phyloP scores from a whole-genome alignment of 352 stramenopile species.

The Pythium brachiatum region DNA sequence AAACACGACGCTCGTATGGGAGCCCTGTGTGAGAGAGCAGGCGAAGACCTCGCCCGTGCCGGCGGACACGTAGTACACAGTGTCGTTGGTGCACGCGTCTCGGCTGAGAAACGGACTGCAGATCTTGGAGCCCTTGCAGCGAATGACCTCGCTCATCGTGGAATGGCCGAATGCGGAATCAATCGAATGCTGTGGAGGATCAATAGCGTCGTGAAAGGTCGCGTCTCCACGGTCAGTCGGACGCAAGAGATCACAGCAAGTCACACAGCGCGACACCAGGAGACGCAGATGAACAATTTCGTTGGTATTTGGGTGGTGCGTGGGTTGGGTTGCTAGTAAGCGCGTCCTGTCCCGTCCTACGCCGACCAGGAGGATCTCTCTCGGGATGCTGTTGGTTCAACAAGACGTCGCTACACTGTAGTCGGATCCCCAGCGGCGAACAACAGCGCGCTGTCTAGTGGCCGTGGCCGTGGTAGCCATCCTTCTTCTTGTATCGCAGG shows the following conservation, averaged over 20 bases:
- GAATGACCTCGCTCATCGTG: slow-evolving; percentile 31
- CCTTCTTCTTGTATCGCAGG: slow-evolving; percentile 88
- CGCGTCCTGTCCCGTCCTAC: not conserved
- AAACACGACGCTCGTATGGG: slow-evolving; percentile 53
- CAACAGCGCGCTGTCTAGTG: slow-evolving; percentile 12
- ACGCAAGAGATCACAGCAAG: too few relatives aligned
- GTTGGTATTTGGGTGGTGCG: slow-evolving; percentile 4
- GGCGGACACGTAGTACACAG: slow-evolving; percentile 73
- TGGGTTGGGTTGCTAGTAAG: not conserved
- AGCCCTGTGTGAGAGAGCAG: slow-evolving; percentile 26
- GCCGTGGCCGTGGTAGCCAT: slow-evolving; percentile 62
- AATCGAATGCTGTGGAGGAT: not conserved
- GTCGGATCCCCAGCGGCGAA: too few relatives aligned
- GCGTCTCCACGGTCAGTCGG: not conserved
- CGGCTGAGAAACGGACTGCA: slow-evolving; percentile 63
- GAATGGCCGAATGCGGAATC: not conserved
- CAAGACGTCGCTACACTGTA: not conserved
- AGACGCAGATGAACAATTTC: slow-evolving; percentile 1
- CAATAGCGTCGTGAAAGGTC: slow-evolving; percentile 17
- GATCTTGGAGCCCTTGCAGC: slow-evolving; percentile 65
- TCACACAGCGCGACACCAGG: not conserved
- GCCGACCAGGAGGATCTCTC: not conserved
- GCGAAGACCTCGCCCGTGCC: slow-evolving; percentile 66
- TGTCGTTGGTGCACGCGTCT: slow-evolving; percentile 21
- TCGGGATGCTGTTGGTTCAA: not conserved